These are phyloP conservation scores for Candida ipomoeae DNA, from an alignment of 805 yeast genomes.

Conservation along the genomic window DNA sequence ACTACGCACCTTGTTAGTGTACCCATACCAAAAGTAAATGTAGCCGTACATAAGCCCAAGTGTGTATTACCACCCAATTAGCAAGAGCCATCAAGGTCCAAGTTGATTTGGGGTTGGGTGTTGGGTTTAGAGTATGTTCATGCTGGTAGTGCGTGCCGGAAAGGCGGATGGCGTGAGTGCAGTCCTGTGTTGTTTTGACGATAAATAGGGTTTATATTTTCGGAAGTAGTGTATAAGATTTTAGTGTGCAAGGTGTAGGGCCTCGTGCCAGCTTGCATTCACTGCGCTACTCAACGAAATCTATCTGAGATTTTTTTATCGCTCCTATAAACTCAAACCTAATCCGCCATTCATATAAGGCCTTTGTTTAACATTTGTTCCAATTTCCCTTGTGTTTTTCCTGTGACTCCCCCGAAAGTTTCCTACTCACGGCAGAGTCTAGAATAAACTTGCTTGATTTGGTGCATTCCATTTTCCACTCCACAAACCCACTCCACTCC, in stretches of 20 bases:
- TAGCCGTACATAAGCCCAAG: too few relatives aligned
- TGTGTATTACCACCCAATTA: background rate
- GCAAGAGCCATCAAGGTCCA: background rate
- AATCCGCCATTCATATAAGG: background rate
- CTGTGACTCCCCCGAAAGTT: background rate
- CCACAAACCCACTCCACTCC: constrained; percentile 1
- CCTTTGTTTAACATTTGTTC: background rate
- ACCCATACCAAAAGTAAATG: background rate
- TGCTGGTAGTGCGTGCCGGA: background rate
- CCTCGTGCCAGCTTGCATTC: constrained; percentile 5
- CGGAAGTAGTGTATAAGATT: constrained; percentile 3
- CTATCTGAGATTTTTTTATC: constrained; percentile 2
- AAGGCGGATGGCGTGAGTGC: background rate
- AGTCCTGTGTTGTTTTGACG: constrained; percentile 1
- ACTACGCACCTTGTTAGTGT: background rate
- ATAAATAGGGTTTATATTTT: constrained; percentile 1
- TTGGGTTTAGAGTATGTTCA: background rate
- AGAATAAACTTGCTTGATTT: background rate
- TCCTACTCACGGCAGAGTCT: background rate
- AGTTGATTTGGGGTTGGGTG: background rate
- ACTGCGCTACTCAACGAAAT: constrained; percentile 5
- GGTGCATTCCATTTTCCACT: background rate
- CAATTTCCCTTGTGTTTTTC: background rate
- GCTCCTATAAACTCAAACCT: background rate
- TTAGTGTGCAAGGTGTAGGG: constrained; percentile 5